Evolutionary conservation across 164 flowering plant genomes (phyloP).

Genomic region (Macadamia integrifolia): DNA sequence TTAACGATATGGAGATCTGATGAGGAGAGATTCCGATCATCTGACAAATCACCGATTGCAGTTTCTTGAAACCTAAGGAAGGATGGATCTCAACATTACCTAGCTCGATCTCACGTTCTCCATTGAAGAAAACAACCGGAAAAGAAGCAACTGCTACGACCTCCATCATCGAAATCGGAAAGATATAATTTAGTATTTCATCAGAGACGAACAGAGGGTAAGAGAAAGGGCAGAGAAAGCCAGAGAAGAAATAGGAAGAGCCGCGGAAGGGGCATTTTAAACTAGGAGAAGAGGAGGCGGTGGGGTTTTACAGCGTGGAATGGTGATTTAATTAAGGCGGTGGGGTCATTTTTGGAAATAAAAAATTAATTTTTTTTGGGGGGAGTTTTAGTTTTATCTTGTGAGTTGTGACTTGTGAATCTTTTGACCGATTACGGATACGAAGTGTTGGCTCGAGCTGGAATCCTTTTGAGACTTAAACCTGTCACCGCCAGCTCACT

Average conservation of each 20-base stretch:
- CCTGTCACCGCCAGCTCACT: background rate
- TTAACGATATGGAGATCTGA: constrained; percentile 46
- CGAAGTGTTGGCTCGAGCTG: background rate
- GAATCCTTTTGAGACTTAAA: background rate
- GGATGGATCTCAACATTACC: constrained; percentile 35
- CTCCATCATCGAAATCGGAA: constrained; percentile 9
- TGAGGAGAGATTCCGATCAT: constrained; percentile 51
- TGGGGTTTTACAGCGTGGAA: constrained; percentile 1
- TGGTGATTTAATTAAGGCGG: constrained; percentile 19
- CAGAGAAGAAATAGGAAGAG: background rate
- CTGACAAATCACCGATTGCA: constrained; percentile 33
- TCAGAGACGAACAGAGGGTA: too few species aligned
- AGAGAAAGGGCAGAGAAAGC: too few species aligned
- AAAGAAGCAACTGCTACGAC: constrained; percentile 8
- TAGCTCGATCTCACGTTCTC: constrained; percentile 40
- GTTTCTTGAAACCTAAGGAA: constrained; percentile 27
- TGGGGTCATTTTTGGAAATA: constrained; percentile 28
- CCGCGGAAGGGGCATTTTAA: constrained; percentile 5
- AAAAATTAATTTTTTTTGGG: background rate
- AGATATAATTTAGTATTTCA: too few species aligned
- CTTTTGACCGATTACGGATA: too few species aligned
- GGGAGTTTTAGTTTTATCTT: too few species aligned
- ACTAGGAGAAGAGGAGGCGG: background rate
- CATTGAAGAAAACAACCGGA: constrained; percentile 60
- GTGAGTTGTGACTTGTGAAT: too few species aligned